Evolutionary conservation across 768 basidiomycete genomes (phyloP), one percentile per base, ranked within the genome.

Genomic region (Trametes maxima): DNA sequence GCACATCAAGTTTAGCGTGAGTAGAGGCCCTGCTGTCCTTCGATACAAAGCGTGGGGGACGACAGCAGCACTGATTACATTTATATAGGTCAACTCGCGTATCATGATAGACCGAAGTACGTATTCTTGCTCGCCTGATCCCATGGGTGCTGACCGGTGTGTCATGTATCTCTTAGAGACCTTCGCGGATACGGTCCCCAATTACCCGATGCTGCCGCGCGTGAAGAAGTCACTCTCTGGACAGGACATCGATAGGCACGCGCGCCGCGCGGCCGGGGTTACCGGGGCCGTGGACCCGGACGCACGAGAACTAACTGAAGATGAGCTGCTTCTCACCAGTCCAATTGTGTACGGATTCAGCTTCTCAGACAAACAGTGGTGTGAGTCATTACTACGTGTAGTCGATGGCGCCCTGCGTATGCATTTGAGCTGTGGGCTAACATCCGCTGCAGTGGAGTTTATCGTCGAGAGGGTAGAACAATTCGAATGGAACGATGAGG

Each of bases 311-410:
- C 66, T 86, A 37, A 74, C 76, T 0, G 82, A 84, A 3, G 82
- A 84, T 21, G 80, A 85, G 39, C 73, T 87, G 17, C 73, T 87
- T 28, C 71, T 89, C 4, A 76, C 85, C 0, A 77, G 86, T 0
- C 80, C 84, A 0, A 75, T 83, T 39, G 80, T 87, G 2, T 84
- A 83, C 61, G 86, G 85, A 0, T 89, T 88, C 71, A 85, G 85
- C 70, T 71, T 88, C 47, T 64, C 72, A 6, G 84, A 84, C 60
- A 87, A 87, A 70, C 65, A 78, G 6, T 86, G 85, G 85, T 70
- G 85, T 85, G 67, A 64, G 83, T 33, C n/a, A n/a, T n/a, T 77
- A 0, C 5, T 48, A 50, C 55, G n/a, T n/a, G n/a, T n/a, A n/a
- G 55, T 17, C 14, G 3, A 19, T 48, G 17, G 2, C 17, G 28